phyloP scores from a whole-genome alignment of 805 yeast species.

The Trichomonascus vanleenenianus region DNA sequence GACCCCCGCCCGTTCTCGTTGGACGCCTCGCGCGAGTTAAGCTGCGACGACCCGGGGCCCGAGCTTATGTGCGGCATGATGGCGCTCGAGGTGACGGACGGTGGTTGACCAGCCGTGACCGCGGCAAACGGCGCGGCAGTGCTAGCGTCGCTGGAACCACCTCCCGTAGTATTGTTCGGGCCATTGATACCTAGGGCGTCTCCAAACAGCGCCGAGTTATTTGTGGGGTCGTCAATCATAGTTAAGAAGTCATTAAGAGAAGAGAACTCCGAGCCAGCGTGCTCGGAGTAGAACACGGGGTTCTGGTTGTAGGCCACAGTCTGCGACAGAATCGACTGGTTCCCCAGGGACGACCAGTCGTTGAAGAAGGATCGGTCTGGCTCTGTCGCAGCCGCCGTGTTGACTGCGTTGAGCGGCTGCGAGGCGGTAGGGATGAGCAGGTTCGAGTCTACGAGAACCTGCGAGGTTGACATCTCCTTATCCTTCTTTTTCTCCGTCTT shows the following conservation, averaged over 20 bases:
- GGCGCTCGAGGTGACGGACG: not conserved
- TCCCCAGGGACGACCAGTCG: slow-evolving; percentile 17
- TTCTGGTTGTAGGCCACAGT: slow-evolving; percentile 19
- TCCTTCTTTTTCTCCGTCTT: not conserved
- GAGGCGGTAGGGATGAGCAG: not conserved
- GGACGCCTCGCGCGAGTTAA: slow-evolving; percentile 3
- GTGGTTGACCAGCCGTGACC: not conserved
- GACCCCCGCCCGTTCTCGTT: not conserved
- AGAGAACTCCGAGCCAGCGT: slow-evolving; percentile 87
- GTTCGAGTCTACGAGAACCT: not conserved
- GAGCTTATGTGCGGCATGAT: not conserved
- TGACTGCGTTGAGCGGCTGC: not conserved
- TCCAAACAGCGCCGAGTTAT: slow-evolving; percentile 8
- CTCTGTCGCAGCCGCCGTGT: not conserved
- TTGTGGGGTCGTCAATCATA: slow-evolving; percentile 71
- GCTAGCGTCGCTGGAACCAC: not conserved
- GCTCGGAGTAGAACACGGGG: slow-evolving; percentile 81
- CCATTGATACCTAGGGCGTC: not conserved
- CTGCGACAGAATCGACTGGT: slow-evolving; percentile 15
- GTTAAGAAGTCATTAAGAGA: slow-evolving; percentile 83
- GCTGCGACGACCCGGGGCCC: not conserved
- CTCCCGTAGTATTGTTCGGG: not conserved
- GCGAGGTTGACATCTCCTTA: not conserved
- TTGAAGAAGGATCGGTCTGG: not conserved
- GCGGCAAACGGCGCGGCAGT: slow-evolving; percentile 3